A percentile compares a stretch with the other conserved stretches of the same genome.
Evolutionary conservation across 768 basidiomycete genomes (phyloP).

Genomic region (Agrocybe praecox): DNA sequence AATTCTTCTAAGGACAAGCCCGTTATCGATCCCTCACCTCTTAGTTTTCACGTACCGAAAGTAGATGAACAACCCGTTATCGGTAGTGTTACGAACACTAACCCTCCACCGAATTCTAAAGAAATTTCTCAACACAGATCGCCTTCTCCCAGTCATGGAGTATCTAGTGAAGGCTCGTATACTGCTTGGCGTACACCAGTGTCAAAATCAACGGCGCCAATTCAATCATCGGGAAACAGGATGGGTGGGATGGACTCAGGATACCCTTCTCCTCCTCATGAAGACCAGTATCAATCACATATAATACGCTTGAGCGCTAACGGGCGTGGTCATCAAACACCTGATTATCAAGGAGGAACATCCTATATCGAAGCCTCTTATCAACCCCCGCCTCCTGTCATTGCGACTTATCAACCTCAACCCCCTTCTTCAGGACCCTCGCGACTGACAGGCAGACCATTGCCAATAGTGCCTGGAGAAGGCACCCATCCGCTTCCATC

Average conservation of each 20-base stretch:
- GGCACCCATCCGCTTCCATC: neutral
- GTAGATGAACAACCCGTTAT: neutral
- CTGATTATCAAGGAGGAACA: neutral
- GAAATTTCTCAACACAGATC: neutral
- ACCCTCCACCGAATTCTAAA: too few relatives aligned
- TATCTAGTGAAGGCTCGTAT: neutral
- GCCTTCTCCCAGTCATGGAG: neutral
- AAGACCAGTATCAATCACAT: slow-evolving; percentile 1
- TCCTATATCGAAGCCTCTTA: slow-evolving; percentile 28
- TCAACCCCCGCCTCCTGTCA: slow-evolving; percentile 28
- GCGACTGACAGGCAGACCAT: neutral
- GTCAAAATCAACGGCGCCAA: neutral
- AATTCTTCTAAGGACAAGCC: neutral
- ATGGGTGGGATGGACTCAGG: neutral
- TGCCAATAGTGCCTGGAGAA: neutral
- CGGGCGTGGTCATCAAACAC: neutral
- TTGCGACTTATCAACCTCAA: slow-evolving; percentile 13
- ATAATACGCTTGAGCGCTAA: slow-evolving; percentile 5
- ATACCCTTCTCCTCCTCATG: slow-evolving; percentile 13
- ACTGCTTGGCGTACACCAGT: neutral
- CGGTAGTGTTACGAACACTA: too few relatives aligned
- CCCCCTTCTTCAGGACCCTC: slow-evolving; percentile 1
- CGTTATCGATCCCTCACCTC: neutral
- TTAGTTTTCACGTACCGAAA: neutral
- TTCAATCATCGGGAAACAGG: neutral